These are phyloP conservation scores for Mortierella hygrophila DNA, from an alignment of 192 early-diverging fungal genomes.

Conservation along the genomic window DNA sequence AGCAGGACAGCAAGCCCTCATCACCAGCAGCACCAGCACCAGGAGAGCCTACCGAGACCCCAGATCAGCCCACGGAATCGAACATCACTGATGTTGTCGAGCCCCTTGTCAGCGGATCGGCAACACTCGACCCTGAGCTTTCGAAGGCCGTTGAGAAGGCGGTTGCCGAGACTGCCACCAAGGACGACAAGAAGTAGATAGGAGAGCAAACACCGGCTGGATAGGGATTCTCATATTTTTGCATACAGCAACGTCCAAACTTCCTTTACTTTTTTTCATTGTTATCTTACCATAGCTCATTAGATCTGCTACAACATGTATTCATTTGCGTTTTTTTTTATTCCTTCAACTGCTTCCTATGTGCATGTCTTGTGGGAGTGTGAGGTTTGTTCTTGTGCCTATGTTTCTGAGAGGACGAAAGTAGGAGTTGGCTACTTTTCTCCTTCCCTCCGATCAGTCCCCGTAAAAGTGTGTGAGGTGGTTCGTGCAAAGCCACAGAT, in stretches of 20 bases:
- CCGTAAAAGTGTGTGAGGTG: not conserved
- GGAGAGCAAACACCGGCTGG: not conserved
- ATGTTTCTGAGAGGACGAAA: not conserved
- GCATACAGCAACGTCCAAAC: not conserved
- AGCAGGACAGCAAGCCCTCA: constrained; percentile 21
- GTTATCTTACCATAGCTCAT: constrained; percentile 3
- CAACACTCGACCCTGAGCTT: constrained; percentile 31
- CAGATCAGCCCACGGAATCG: constrained; percentile 37
- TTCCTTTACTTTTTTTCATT: not conserved
- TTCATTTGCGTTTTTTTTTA: not conserved
- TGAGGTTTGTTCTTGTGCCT: not conserved
- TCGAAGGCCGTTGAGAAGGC: constrained; percentile 48
- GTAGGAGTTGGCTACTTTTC: not conserved
- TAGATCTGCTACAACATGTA: constrained; percentile 1
- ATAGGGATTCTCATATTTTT: not conserved
- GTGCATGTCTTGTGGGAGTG: not conserved
- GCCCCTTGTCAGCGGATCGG: constrained; percentile 28
- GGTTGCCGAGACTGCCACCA: constrained; percentile 31
- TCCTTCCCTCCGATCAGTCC: not conserved
- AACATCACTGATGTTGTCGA: constrained; percentile 28
- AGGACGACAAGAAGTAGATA: constrained; percentile 28
- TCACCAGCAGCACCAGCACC: constrained; percentile 14
- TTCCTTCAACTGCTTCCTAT: not conserved
- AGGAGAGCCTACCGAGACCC: not conserved
- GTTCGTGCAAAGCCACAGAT: constrained; percentile 1